These are phyloP conservation scores for Cenchrus fungigraminus DNA, from an alignment of 176 grass and related monocot species.

Conservation along the genomic window DNA sequence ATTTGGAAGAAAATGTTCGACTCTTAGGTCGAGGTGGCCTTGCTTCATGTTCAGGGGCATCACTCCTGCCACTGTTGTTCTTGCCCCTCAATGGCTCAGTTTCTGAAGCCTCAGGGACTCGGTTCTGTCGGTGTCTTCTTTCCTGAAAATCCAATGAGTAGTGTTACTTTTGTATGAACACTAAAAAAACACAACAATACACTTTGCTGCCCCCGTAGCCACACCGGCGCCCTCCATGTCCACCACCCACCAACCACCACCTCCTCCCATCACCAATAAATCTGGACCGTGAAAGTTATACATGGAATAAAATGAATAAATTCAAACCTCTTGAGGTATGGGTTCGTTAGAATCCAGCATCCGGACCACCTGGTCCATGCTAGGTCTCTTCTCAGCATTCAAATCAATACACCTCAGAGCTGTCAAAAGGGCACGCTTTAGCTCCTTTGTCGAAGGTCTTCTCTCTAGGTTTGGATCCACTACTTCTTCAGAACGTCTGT, in stretches of 20 bases:
- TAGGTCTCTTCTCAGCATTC: slow-evolving; percentile 90
- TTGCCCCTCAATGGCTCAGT: slow-evolving; percentile 74
- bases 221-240: not conserved
- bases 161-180: not conserved
- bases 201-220: not conserved
- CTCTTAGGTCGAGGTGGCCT: slow-evolving; percentile 54
- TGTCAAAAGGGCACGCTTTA: slow-evolving; percentile 89
- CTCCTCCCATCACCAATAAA: not conserved
- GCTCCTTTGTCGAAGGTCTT: slow-evolving; percentile 82
- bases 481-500: slow-evolving; percentile 84
- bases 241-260: not conserved
- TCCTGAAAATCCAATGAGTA: slow-evolving; percentile 64
- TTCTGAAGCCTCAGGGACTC: slow-evolving; percentile 53
- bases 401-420: slow-evolving; percentile 92
- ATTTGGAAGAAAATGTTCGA: slow-evolving; percentile 53
- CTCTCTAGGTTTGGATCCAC: slow-evolving; percentile 87
- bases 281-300: not conserved
- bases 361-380: slow-evolving; percentile 94
- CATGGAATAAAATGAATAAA: slow-evolving; percentile 9
- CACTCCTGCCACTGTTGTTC: slow-evolving; percentile 74
- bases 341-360: slow-evolving; percentile 86
- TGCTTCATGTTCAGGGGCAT: slow-evolving; percentile 69
- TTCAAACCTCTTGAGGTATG: slow-evolving; percentile 72
- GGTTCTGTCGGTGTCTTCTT: slow-evolving; percentile 67
- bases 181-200: not conserved